Base-by-base conservation (phyloP, 768 basidiomycete genomes). In the Boletus sp. region DNA sequence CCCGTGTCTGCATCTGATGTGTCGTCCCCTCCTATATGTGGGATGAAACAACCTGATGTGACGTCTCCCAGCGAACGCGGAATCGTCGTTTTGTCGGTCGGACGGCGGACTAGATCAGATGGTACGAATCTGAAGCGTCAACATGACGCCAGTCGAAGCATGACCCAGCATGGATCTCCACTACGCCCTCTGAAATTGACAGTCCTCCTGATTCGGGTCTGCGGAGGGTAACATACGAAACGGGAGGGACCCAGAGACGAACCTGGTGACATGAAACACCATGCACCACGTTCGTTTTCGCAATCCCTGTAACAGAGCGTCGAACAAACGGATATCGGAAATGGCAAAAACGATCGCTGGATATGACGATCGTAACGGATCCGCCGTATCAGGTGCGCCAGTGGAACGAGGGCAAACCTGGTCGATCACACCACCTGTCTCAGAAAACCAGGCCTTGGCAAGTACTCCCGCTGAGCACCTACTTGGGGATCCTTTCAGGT, bases 51-150 rank as follows among this genome's bases (percentile, higher is more conserved):
- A n/a, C 30, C 19, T 47, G 40, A 34, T 35, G 25, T 57, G 39
- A 46, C 30, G 32, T 29, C 17, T 14, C 19, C 42, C 43, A 38
- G 19, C 27, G 23, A 39, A 25, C n/a, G 40, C 44, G 53, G 52
- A 32, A 42, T 42, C 47, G 41, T 13, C 27, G 25, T 19, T 29
- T 46, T 40, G 47, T 49, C 41, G 9, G 32, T 32, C 19, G 29
- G 19, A 27, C 38, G 27, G 37, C 23, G 33, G 50, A 11, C 29
- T 11, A 48, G 43, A 58, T 56, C 47, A 57, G 43, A 33, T 62
- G 45, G 35, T 10, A 37, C 32, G 27, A 10, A 60, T 30, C 49
- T 38, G 38, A 53, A 38, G 15, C 19, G 23, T 32, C 42, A 19
- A 10, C 21, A 19, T 51, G 39, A 23, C 40, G 29, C 42, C 1